Evolutionary conservation across 805 yeast species (phyloP).

Genomic region (Yueomyces sp.): DNA sequence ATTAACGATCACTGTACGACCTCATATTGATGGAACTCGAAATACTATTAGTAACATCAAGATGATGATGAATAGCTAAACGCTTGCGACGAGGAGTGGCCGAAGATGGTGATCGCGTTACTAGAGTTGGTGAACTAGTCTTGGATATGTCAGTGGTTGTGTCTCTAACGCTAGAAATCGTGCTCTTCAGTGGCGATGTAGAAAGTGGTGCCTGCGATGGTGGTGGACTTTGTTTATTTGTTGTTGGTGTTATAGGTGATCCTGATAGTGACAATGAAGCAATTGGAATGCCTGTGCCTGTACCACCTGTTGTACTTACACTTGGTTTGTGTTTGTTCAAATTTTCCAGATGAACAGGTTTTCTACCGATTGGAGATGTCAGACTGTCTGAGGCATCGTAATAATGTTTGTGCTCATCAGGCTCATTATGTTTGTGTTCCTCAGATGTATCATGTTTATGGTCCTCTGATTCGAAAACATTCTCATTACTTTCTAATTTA

Average conservation of each 20-base stretch:
- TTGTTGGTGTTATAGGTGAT: neutral
- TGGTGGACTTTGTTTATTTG: too few species aligned
- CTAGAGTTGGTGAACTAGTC: too few species aligned
- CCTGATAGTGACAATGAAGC: neutral
- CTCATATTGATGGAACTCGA: constrained; percentile 2
- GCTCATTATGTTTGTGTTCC: neutral
- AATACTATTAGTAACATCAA: constrained; percentile 8
- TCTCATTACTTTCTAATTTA: neutral
- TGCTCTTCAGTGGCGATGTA: too few species aligned
- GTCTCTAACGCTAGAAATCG: too few species aligned
- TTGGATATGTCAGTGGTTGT: too few species aligned
- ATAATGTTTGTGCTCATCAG: neutral
- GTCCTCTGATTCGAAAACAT: neutral
- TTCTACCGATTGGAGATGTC: neutral
- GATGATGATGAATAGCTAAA: constrained; percentile 8
- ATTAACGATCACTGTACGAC: constrained; percentile 1
- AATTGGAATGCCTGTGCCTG: neutral
- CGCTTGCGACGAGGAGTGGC: neutral
- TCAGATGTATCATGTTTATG: neutral
- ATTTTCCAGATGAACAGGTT: too few species aligned
- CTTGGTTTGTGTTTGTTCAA: too few species aligned
- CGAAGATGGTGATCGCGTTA: too few species aligned
- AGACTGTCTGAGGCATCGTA: neutral
- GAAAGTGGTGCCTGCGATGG: too few species aligned
- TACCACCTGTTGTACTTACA: neutral